Evolutionary conservation across 2,329 filamentous ascomycete species (phyloP), one percentile per base, ranked within the genome.

Genomic region (Akanthomyces lecanii): DNA sequence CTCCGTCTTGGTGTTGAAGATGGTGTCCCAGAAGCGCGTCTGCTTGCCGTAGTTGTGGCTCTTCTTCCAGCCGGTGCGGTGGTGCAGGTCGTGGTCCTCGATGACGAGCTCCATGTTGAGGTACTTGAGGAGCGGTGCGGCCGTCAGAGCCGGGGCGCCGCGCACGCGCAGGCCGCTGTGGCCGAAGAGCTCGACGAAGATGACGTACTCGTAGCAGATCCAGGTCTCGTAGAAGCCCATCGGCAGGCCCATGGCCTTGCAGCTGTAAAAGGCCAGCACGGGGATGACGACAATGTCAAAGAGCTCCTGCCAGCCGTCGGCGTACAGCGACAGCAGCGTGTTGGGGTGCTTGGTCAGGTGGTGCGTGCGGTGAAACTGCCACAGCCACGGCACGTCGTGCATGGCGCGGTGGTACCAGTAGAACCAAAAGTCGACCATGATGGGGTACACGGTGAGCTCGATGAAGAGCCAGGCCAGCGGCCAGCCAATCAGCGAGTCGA

Each of bases 171-270:
- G 48, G 0, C 76, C 75, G 36, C 71, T 73, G 59, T 78, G 76
- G 5, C 76, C 76, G 25, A 69, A 69, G 7, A 77, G 63, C 64
- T 78, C 76, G 16, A 72, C 67, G 65, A 71, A 79, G 8, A 75
- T 71, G 21, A 79, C 70, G 58, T 78, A 80, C 59, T 76, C 70
- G 53, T 78, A 73, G 67, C 77, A 79, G 23, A 80, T 67, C 77
- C 77, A 80, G 73, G 75, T 79, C 42, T 79, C 77, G 61, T 78
- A 79, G 66, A 79, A 80, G 8, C 75, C 76, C 75, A 79, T 75
- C 0, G 77, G 76, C 18, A 79, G 38, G 1, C 76, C 76, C 51
- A 70, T 11, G 28, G 51, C n/a, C 50, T 69, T 72, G 28, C 78
- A 63, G 4, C 67, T 72, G 42, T 70, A 66, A 64, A 73, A 79